Evolutionary conservation across 805 yeast species (phyloP), one percentile per base, ranked within the genome.

Genomic region (Metschnikowia borealis): DNA sequence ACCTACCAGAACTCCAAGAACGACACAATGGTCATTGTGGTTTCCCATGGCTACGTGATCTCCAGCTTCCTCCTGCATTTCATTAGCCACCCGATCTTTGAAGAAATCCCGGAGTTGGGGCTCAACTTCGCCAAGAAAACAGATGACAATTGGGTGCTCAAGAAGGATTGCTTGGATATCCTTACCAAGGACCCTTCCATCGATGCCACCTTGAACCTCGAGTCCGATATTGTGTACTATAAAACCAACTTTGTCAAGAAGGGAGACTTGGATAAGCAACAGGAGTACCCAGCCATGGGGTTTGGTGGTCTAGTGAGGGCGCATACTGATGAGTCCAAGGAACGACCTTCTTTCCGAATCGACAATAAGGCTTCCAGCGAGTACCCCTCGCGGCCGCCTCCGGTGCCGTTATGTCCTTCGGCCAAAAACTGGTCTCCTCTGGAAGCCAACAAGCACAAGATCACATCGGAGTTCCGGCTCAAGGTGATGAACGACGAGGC

Each of bases 11-110:
- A 54, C 17, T 61, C 68, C 48, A 60, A 58, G 44, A 67, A 64
- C 51, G 60, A 64, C 39, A 74, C 70, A 54, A 63, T 72, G 38
- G 55, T 73, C 34, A 62, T 73, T 3, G 69, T 73, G 8, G 66
- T 73, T 5, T 62, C 72, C 41, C 78, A 73, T 50, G 78, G 78
- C 5, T 73, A 73, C 56, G 69, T 65, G 42, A 67, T 72, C 33
- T 67, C 67, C 48, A 71, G 69, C 55, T 63, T 73, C 56, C 56
- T 73, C 50, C 60, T 67, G 37, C 73, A 68, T 52, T 73, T 73
- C 55, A 64, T 71, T 46, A 71, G 67, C 54, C 77, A 71, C 57
- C 77, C 78, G 6, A 68, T 73, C 11, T 73, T 73, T 57, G 71
- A 72, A 52, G 78, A 73, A 52, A 70, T 73, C 18, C 75, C 77